phyloP scores from a whole-genome alignment of 108 stramenopile species.

The Nitzschia sp. region DNA sequence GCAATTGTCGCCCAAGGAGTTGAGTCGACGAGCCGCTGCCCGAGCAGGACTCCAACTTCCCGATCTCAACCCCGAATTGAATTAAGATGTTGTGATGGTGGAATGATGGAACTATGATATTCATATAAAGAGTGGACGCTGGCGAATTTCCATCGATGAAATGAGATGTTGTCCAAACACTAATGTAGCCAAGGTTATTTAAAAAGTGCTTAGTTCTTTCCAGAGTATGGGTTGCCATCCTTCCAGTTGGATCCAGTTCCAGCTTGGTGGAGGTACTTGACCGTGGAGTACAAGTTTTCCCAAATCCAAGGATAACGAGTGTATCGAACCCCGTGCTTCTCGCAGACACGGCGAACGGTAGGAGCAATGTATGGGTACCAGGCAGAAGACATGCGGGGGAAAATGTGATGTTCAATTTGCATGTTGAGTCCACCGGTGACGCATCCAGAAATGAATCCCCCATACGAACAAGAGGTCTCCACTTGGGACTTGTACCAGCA shows the following conservation, averaged over 20 bases:
- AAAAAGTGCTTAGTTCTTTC: constrained; percentile 15
- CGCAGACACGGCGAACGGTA: constrained; percentile 88
- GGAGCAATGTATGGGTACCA: constrained; percentile 98
- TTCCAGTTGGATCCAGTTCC: constrained; percentile 76
- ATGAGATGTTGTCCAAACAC: background rate
- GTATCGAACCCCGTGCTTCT: constrained; percentile 91
- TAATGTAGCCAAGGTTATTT: background rate
- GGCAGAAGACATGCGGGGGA: constrained; percentile 86
- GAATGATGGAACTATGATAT: background rate
- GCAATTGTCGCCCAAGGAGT: constrained; percentile 67
- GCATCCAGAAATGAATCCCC: constrained; percentile 79
- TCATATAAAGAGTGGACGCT: background rate
- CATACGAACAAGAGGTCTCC: constrained; percentile 88
- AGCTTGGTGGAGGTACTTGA: constrained; percentile 77
- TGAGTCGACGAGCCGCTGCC: constrained; percentile 75
- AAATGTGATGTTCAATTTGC: constrained; percentile 94
- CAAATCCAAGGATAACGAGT: constrained; percentile 81
- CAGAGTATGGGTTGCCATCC: constrained; percentile 40
- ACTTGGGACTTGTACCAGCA: constrained; percentile 92
- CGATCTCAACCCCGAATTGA: constrained; percentile 38
- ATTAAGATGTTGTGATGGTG: background rate
- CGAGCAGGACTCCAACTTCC: constrained; percentile 77
- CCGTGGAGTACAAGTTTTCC: constrained; percentile 76
- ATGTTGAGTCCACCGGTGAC: constrained; percentile 92
- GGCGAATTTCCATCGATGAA: background rate